Conservation (phyloP, 2,329 filamentous ascomycete genomes). For the Ophiostoma australiae region DNA sequence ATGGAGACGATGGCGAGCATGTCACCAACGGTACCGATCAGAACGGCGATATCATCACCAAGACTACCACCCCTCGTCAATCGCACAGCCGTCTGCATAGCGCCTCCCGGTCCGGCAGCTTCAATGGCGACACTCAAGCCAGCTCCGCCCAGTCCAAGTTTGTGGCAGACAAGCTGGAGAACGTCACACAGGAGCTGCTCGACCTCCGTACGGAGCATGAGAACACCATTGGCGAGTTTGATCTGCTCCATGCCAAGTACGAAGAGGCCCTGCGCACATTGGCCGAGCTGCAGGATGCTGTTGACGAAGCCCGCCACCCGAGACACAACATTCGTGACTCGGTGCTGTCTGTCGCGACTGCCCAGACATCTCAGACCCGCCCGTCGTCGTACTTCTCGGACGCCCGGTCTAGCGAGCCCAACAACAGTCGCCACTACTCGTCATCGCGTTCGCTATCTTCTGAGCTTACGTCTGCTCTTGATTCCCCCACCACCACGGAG, state of each 20-base stretch:
- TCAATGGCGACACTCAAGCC: conserved; percentile 42
- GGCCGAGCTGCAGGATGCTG: conserved; percentile 76
- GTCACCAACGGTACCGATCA: conserved; percentile 26
- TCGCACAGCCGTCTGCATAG: conserved; percentile 23
- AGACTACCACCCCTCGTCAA: conserved; percentile 28
- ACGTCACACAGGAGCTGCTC: conserved; percentile 83
- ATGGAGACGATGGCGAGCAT: conserved; percentile 18
- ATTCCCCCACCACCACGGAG: conserved; percentile 62
- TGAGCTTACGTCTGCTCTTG: conserved; percentile 84
- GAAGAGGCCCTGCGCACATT: conserved; percentile 79
- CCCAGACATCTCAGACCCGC: conserved; percentile 47
- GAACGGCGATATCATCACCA: conserved; percentile 34
- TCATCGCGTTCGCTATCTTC: conserved; percentile 89
- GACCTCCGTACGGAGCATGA: conserved; percentile 90
- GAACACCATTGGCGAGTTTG: conserved; percentile 71
- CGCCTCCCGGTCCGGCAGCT: conserved; percentile 14
- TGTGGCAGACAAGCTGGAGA: conserved; percentile 88
- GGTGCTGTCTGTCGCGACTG: conserved; percentile 48
- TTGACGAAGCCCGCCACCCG: conserved; percentile 71
- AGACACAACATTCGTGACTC: conserved; percentile 48
- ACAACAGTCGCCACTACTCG: conserved; percentile 61
- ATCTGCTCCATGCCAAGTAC: conserved; percentile 80
- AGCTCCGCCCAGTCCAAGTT: conserved; percentile 78
- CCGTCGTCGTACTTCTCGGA: conserved; percentile 83
- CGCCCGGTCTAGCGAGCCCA: conserved; percentile 63